Conservation (phyloP, 31 red algal species). For the Pterothamnion heteromorphum region DNA sequence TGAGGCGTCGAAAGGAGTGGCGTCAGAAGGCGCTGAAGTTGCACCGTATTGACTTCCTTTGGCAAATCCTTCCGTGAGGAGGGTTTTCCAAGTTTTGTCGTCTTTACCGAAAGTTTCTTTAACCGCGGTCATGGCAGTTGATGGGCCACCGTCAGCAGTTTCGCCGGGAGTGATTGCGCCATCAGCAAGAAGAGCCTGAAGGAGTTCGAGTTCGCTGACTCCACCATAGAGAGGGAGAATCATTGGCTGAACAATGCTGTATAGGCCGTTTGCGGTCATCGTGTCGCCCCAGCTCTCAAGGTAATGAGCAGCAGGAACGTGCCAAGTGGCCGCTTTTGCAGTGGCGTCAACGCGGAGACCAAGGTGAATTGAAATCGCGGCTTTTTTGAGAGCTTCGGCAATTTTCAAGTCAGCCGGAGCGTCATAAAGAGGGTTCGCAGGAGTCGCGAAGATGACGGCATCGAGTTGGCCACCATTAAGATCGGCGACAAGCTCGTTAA, state of each 20-base stretch:
- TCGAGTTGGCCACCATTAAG: neutral
- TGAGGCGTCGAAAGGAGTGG: neutral
- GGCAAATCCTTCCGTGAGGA: no score
- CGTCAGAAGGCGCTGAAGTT: neutral
- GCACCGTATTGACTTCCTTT: no score
- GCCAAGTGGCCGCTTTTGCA: neutral
- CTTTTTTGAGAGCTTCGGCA: constrained; percentile 7
- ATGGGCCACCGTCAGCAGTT: neutral
- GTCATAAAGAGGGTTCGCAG: neutral
- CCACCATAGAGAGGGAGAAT: neutral
- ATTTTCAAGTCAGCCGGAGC: neutral
- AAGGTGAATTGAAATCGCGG: neutral
- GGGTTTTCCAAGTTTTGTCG: no score
- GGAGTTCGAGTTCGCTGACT: no score
- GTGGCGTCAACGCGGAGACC: neutral
- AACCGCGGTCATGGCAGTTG: no score
- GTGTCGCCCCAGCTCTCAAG: neutral
- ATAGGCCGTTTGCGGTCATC: neutral
- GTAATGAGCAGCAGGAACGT: neutral
- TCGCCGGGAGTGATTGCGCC: neutral
- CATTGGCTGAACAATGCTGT: neutral
- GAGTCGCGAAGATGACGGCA: neutral
- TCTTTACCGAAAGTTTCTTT: no score
- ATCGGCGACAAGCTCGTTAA: neutral
- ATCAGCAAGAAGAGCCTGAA: neutral